These are phyloP conservation scores for Cordyceps militaris DNA, from an alignment of 2,329 filamentous ascomycete genomes.

Conservation along the genomic window DNA sequence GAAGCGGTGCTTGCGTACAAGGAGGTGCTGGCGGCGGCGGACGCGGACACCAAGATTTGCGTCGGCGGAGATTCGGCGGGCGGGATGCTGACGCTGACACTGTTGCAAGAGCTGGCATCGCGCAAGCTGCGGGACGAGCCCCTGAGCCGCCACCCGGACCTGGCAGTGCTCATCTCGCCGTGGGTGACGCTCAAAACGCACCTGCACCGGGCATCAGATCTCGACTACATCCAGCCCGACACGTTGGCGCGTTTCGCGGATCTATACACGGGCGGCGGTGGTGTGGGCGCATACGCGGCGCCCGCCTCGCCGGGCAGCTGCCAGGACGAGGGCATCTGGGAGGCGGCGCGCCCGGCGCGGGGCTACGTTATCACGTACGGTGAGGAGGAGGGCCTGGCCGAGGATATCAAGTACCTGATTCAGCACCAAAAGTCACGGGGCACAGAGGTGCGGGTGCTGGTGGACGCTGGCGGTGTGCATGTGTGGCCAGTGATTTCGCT, in stretches of 20 bases:
- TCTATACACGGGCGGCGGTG: constrained; percentile 55
- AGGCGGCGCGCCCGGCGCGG: constrained; percentile 53
- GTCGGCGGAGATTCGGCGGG: constrained; percentile 77
- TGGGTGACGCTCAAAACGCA: constrained; percentile 69
- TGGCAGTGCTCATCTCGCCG: constrained; percentile 71
- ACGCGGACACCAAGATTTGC: constrained; percentile 55
- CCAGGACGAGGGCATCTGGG: constrained; percentile 59
- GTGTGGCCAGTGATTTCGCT: constrained; percentile 71
- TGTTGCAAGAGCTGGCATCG: constrained; percentile 59
- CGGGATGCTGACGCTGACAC: constrained; percentile 63
- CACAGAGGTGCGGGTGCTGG: constrained; percentile 47
- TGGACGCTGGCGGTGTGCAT: constrained; percentile 64
- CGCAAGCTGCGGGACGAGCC: constrained; percentile 16
- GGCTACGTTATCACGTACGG: constrained; percentile 69
- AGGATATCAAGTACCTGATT: constrained; percentile 59
- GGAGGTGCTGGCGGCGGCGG: constrained; percentile 54
- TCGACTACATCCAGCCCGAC: constrained; percentile 66
- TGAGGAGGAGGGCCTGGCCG: constrained; percentile 68
- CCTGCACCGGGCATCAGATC: constrained; percentile 59
- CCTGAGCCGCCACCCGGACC: constrained; percentile 29
- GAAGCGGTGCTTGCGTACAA: constrained; percentile 65
- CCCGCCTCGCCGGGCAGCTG: constrained; percentile 62
- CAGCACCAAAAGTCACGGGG: constrained; percentile 46
- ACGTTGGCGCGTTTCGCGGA: constrained; percentile 63
- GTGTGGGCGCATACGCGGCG: constrained; percentile 26